These are phyloP conservation scores for Pulveroboletus sp. DNA, from an alignment of 768 basidiomycete species.

Conservation along the genomic window DNA sequence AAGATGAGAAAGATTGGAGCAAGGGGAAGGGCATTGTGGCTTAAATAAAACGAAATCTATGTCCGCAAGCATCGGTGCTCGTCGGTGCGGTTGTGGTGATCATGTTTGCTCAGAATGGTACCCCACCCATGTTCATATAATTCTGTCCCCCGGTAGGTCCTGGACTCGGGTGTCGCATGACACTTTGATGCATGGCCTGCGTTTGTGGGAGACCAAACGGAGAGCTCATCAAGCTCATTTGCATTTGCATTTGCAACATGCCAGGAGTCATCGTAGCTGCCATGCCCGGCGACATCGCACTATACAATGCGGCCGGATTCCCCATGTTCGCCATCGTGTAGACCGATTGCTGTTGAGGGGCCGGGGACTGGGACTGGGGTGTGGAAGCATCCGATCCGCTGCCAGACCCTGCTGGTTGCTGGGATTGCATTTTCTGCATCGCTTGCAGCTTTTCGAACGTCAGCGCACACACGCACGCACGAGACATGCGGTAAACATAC, in stretches of 20 bases:
- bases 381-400: constrained; percentile 26
- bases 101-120: constrained; percentile 26
- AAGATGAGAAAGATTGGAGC: constrained; percentile 17
- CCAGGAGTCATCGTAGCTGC: constrained; percentile 27
- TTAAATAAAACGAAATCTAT: constrained; percentile 27
- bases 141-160: constrained; percentile 44
- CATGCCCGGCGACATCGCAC: constrained; percentile 30
- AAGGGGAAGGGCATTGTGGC: constrained; percentile 1
- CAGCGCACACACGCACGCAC: neutral
- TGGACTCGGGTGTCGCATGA: constrained; percentile 79
- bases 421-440: constrained; percentile 61
- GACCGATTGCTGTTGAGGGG: constrained; percentile 40
- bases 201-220: constrained; percentile 53
- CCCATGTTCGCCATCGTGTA: constrained; percentile 39
- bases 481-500: constrained; percentile 35
- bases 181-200: constrained; percentile 80
- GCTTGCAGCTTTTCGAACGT: constrained; percentile 61
- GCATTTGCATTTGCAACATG: constrained; percentile 46
- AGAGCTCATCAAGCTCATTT: constrained; percentile 41
- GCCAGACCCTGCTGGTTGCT: constrained; percentile 26
- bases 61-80: constrained; percentile 10
- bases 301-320: constrained; percentile 43
- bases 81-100: constrained; percentile 6
- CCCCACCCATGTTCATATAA: constrained; percentile 41
- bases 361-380: constrained; percentile 38